These are phyloP conservation scores for Pseudonitzschia multiseries DNA, from an alignment of 108 stramenopile species.

Conservation along the genomic window DNA sequence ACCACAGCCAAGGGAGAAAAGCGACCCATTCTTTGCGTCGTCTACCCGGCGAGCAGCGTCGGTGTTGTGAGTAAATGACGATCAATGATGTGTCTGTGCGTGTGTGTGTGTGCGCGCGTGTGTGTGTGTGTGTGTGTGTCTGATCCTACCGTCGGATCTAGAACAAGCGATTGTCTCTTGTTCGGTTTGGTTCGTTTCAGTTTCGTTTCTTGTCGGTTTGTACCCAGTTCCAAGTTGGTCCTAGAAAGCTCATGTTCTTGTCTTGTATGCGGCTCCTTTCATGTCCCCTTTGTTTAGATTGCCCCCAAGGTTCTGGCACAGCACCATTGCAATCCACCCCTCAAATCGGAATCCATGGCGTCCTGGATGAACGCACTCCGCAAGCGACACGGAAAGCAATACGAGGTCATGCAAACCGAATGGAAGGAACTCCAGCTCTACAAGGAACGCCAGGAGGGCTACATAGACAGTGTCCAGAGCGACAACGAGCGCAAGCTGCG, in stretches of 20 bases:
- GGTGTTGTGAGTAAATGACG: conserved; percentile 12
- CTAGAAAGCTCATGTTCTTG: not conserved
- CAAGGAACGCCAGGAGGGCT: conserved; percentile 68
- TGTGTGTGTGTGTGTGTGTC: not conserved
- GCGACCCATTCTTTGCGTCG: conserved; percentile 57
- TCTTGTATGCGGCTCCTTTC: not conserved
- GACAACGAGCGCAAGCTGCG: conserved; percentile 47
- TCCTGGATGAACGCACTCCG: conserved; percentile 68
- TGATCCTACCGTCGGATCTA: not conserved
- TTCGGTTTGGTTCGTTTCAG: not conserved
- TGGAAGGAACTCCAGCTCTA: conserved; percentile 44
- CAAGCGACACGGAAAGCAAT: conserved; percentile 70
- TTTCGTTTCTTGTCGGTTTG: not conserved
- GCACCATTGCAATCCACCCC: conserved; percentile 84
- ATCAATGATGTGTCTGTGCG: not conserved
- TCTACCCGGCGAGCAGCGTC: conserved; percentile 41
- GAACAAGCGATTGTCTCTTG: not conserved
- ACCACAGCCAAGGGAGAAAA: conserved; percentile 36
- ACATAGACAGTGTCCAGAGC: conserved; percentile 47
- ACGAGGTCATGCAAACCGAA: conserved; percentile 54
- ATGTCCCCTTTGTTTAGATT: not conserved
- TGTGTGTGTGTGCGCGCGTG: no score
- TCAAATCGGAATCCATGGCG: conserved; percentile 46
- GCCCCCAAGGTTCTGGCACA: conserved; percentile 53
- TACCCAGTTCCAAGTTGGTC: no score